A percentile compares a stretch with the other conserved stretches of the same genome.
Conservation (phyloP, 495 filamentous ascomycete species). For the Rostrohypoxylon terebratum region DNA sequence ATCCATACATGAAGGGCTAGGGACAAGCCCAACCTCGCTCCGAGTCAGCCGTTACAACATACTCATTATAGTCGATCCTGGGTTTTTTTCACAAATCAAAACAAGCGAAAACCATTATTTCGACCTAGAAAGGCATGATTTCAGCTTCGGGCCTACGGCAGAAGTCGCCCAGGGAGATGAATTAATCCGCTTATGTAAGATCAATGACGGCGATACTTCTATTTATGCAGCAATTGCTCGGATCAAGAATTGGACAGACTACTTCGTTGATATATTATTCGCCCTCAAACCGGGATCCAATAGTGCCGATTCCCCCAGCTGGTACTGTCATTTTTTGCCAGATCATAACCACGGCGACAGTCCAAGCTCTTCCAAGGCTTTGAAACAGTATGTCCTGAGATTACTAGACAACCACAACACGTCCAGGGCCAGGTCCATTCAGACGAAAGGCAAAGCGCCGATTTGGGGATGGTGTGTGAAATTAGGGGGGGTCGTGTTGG, state of each 20-base stretch:
- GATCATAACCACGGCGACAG: neutral
- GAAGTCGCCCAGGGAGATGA: no score
- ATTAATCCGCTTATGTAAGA: neutral
- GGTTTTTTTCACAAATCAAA: neutral
- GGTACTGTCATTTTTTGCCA: neutral
- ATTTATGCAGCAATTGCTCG: neutral
- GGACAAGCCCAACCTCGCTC: neutral
- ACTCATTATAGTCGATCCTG: neutral
- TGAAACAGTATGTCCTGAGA: neutral
- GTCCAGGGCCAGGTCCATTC: neutral
- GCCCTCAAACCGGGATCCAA: neutral
- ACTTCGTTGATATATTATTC: neutral
- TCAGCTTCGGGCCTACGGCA: neutral
- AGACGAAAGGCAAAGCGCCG: neutral
- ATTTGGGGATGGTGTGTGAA: neutral
- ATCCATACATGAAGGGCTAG: neutral
- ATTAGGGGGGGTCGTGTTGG: neutral
- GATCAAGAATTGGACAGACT: neutral
- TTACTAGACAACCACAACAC: neutral
- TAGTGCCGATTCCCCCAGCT: neutral
- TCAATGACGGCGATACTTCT: neutral
- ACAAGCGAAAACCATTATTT: constrained; percentile 1
- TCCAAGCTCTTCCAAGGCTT: neutral
- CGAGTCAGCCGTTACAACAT: constrained; percentile 1
- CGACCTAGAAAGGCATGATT: neutral